Evolutionary conservation across 208 protist genomes (phyloP).

Genomic region (Naegleria fowleri): DNA sequence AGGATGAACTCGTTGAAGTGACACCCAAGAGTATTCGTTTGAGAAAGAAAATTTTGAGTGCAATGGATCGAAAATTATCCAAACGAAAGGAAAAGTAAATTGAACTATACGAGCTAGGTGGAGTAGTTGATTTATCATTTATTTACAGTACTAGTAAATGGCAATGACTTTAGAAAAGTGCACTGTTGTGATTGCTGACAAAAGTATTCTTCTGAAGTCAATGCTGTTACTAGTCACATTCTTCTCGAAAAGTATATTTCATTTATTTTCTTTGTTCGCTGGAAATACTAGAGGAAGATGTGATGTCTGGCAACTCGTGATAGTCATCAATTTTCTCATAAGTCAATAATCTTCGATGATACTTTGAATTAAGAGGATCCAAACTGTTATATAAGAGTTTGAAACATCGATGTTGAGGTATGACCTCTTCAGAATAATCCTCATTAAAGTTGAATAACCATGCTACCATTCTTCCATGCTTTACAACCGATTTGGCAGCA

Average conservation of each 20-base stretch:
- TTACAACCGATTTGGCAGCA: constrained; percentile 11
- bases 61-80: neutral
- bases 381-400: neutral
- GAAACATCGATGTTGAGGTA: neutral
- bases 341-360: neutral
- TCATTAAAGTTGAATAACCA: neutral
- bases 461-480: constrained; percentile 19
- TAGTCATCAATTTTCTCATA: neutral
- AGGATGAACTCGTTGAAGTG: constrained; percentile 54
- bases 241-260: no score
- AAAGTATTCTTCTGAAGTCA: no score
- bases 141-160: no score
- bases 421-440: neutral
- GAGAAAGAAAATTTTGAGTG: constrained; percentile 45
- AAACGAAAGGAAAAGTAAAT: neutral
- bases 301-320: neutral
- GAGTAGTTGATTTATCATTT: no score
- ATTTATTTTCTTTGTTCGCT: no score
- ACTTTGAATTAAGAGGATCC: neutral
- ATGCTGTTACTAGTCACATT: no score
- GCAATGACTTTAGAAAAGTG: no score
- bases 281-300: no score
- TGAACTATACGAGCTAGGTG: no score
- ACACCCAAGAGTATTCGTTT: constrained; percentile 50
- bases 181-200: no score